These are phyloP conservation scores for Ophiostoma montium DNA, from an alignment of 2,329 filamentous ascomycete genomes.

Conservation along the genomic window DNA sequence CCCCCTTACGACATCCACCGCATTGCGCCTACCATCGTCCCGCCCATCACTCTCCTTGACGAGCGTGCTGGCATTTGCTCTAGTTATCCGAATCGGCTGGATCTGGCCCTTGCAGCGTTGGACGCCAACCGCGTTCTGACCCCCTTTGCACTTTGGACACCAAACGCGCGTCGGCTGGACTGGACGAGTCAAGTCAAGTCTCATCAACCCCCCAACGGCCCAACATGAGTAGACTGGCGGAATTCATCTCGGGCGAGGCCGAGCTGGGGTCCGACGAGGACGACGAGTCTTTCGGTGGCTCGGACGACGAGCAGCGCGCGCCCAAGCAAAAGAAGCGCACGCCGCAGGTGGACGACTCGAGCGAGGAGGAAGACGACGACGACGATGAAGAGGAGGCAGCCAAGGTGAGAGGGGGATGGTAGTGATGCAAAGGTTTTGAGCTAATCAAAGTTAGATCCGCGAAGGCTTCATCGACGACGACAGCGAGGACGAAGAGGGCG, in stretches of 20 bases:
- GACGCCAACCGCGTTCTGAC: no score
- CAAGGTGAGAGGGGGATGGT: constrained; percentile 35
- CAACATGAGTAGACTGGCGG: constrained; percentile 53
- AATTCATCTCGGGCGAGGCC: constrained; percentile 74
- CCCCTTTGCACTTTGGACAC: no score
- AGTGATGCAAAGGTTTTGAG: no score
- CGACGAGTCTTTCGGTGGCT: constrained; percentile 70
- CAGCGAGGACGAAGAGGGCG: constrained; percentile 60
- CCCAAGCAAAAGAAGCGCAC: constrained; percentile 28
- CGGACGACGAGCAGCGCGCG: constrained; percentile 62
- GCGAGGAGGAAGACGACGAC: constrained; percentile 84
- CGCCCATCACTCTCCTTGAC: neutral
- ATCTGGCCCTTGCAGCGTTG: no score
- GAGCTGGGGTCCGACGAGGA: constrained; percentile 77
- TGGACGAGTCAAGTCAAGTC: no score
- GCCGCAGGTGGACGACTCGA: constrained; percentile 60
- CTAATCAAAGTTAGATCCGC: constrained; percentile 46
- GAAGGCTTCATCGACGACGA: constrained; percentile 96
- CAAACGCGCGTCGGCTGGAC: no score
- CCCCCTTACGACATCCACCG: neutral
- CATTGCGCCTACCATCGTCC: constrained; percentile 1
- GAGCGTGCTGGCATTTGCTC: neutral
- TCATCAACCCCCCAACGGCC: no score
- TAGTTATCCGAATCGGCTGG: neutral
- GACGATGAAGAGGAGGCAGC: constrained; percentile 77